Conservation (phyloP, 2,329 filamentous ascomycete species). For the Pseudocercospora fuligena region DNA sequence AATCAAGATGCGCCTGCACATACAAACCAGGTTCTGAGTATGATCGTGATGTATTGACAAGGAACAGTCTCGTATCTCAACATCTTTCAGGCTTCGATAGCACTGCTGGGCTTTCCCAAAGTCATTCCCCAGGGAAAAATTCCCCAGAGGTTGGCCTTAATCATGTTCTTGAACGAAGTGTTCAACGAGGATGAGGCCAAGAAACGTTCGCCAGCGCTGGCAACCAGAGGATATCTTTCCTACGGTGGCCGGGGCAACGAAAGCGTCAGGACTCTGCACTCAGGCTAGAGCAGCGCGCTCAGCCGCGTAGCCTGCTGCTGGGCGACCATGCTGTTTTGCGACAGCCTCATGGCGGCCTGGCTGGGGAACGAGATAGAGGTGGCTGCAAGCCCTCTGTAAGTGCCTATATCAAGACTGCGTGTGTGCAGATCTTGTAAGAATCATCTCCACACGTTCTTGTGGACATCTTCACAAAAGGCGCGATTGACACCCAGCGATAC, state of each 20-base stretch:
- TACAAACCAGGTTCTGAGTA: not conserved
- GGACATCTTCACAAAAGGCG: not conserved
- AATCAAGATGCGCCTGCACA: not conserved
- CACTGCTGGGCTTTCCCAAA: not conserved
- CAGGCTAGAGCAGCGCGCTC: not conserved
- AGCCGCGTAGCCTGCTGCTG: not conserved
- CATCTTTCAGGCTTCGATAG: not conserved
- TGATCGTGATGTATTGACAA: not conserved
- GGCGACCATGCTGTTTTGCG: not conserved
- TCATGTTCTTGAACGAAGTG: not conserved
- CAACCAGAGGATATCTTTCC: not conserved
- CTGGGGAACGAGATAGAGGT: not conserved
- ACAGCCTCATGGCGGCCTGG: not conserved
- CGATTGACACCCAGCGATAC: not conserved
- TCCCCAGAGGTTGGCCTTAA: not conserved
- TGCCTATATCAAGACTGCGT: constrained; percentile 2
- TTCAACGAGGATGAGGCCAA: not conserved
- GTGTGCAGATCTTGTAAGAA: not conserved
- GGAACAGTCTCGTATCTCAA: not conserved
- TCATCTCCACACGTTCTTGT: not conserved
- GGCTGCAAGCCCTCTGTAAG: not conserved
- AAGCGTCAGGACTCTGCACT: not conserved
- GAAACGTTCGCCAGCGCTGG: not conserved
- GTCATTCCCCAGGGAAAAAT: not conserved
- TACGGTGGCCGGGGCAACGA: not conserved